Evolutionary conservation across 495 filamentous ascomycete genomes (phyloP), one percentile per base, ranked within the genome.

Genomic region (Bacidia rubella): DNA sequence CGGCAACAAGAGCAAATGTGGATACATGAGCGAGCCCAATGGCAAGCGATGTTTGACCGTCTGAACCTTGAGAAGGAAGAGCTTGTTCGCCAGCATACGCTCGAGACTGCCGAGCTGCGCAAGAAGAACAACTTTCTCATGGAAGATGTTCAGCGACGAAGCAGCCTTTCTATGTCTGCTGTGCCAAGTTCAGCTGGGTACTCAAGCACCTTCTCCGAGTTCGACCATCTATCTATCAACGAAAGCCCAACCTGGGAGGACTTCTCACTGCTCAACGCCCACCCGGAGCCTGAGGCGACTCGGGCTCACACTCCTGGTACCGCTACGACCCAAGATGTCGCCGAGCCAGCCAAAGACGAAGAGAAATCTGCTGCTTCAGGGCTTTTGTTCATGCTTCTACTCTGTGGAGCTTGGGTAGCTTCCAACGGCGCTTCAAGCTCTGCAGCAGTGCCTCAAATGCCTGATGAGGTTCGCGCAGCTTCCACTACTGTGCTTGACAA

Each of bases 381-480:
- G 49, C 68, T 86, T 44, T 68, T 86, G 47, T 74, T 85, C 62
- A 78, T 80, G 89, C 86, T 95, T 59, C 86, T 98, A 55, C 85
- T 98, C 53, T 90, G 94, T 62, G 92, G 92, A 60, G 92, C 92
- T 47, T 96, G 94, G 66, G 88, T 97, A 55, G 88, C 90, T 49
- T 95, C 90, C 43, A 94, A 90, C 70, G 76, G 74, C 49, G 69
- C 76, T 2, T 68, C 79, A 65, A 62, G 81, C 60, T 58, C 79
- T 42, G 69, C 68, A 24, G 70, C 68, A 0, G 80, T 96, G 60
- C 90, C 90, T 26, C 83, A 82, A 56, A 81, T 98, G 58, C 87
- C 92, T 19, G 87, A 95, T 53, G 90, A 96, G 59, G 84, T 97
- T 51, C 87, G 88, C 53, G 86, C 85, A 54, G 93, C 93, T 51